Base-by-base conservation (phyloP, 169 alveolate species). In the Cryptosporidium baileyi region DNA sequence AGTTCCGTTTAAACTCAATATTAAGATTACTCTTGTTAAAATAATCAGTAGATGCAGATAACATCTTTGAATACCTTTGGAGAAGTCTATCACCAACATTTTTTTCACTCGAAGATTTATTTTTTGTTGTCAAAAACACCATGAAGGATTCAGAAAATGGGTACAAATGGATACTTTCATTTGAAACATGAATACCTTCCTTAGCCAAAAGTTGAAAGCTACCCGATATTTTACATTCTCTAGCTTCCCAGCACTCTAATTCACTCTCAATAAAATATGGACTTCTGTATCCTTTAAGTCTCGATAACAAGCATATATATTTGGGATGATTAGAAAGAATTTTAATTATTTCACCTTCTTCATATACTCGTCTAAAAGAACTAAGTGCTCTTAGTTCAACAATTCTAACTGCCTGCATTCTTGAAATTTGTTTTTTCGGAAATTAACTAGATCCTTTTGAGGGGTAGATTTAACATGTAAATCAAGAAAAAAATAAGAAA, bases 161-260 rank as follows among this genome's bases (percentile, higher is more conserved):
- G 40, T 38, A 13, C 44, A 54, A 15, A 15, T 44, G 47, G 24
- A 74, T 74, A 47, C 67, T 74, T 54, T 74, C 57, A 32, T 52
- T 74, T 19, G 41, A 40, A 32, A 57, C 67, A n/a, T 74, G 57
- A n/a, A 74, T 74, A 17, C 85, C 85, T 15, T 57, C 41, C 3
- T 44, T 19, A 30, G 85, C 74, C 28, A 40, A 38, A 17, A 74
- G 54, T n/a, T 74, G 26, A 57, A 74, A 74, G 44, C 38, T 59
- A 2, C 85, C 85, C 7, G 85, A 11, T 17, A 74, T 74, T 32
- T 24, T 43, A 38, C 85, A 74, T 7, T 54, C 74, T 24, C 74
- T 74, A 5, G 61, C 85, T n/a, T 74, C 85, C 85, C 85, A 74
- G 5, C 85, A 74, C 52, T 74, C 85, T 7, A 74, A 40, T 54